Percentiles rank a stretch among this genome's conserved stretches.
Evolutionary conservation across 257 asterid species (phyloP).

Genomic region (Leptodermis oblonga): DNA sequence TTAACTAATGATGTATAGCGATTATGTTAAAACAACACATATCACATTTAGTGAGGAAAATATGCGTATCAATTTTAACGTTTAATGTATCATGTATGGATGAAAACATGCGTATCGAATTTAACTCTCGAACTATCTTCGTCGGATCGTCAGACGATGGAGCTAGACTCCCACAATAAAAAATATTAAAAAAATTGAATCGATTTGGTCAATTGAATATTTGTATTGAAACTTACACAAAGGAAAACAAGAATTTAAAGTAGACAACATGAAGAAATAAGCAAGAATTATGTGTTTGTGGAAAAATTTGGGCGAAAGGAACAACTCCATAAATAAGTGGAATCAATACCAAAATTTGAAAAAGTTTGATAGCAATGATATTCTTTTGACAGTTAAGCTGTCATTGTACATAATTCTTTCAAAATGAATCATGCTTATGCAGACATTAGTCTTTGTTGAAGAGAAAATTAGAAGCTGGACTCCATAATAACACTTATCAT

Average conservation of each 20-base stretch:
- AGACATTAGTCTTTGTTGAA: background rate
- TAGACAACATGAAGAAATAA: no score
- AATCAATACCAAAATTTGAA: background rate
- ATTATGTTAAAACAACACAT: no score
- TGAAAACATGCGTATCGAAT: no score
- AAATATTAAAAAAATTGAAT: background rate
- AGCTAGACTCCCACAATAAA: no score
- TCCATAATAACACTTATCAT: background rate
- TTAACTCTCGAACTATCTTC: no score
- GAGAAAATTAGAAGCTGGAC: slow-evolving; percentile 2
- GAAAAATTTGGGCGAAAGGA: background rate
- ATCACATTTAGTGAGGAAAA: no score
- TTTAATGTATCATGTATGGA: no score
- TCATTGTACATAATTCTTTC: slow-evolving; percentile 10
- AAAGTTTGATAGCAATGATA: slow-evolving; percentile 3
- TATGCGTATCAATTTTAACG: no score
- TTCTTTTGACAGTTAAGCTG: slow-evolving; percentile 16
- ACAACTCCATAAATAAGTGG: background rate
- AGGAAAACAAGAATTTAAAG: background rate
- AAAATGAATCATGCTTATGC: background rate
- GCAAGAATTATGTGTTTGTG: background rate
- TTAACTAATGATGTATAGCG: no score
- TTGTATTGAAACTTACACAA: background rate
- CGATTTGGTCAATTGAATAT: background rate
- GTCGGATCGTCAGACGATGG: no score